phyloP scores from a whole-genome alignment of 805 yeast species.

The Middelhovenomyces tepae region DNA sequence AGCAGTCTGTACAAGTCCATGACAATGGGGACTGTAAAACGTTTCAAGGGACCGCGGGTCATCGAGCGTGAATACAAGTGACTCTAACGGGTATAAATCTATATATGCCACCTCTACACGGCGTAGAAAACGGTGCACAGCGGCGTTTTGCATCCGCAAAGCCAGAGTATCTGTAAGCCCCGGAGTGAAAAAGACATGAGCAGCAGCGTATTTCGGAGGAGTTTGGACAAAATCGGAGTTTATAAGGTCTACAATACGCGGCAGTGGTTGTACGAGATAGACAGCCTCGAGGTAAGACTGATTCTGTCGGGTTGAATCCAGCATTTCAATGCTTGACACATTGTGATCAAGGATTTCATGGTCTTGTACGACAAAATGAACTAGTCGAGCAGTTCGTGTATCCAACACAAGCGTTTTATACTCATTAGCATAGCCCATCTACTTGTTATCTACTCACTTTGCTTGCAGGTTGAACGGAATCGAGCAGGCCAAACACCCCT shows the following conservation, averaged over 20 bases:
- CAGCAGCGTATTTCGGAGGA: conserved; percentile 66
- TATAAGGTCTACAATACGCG: conserved; percentile 65
- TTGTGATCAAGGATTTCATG: conserved; percentile 29
- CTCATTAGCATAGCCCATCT: conserved; percentile 20
- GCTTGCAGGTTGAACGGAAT: conserved; percentile 33
- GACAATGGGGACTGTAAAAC: conserved; percentile 59
- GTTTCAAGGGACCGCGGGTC: conserved; percentile 53
- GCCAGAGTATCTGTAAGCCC: conserved; percentile 28
- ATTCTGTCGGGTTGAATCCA: conserved; percentile 53
- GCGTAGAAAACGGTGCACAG: conserved; percentile 20
- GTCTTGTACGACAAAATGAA: conserved; percentile 28
- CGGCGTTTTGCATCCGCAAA: conserved; percentile 18
- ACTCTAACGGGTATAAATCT: conserved; percentile 57
- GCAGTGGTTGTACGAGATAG: conserved; percentile 64
- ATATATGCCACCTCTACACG: conserved; percentile 37
- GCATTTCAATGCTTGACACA: conserved; percentile 46
- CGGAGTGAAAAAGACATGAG: conserved; percentile 67
- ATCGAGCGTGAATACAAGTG: conserved; percentile 63
- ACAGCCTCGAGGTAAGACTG: conserved; percentile 67
- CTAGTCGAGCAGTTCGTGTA: conserved; percentile 17
- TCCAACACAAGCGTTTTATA: conserved; percentile 29
- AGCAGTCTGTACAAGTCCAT: conserved; percentile 50
- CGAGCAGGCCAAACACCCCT: no score
- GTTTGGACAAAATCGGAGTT: conserved; percentile 58
- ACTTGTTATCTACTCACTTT: conserved; percentile 10